These are phyloP conservation scores for Eruca vesicaria DNA, from an alignment of 441 rosid species.

Conservation along the genomic window DNA sequence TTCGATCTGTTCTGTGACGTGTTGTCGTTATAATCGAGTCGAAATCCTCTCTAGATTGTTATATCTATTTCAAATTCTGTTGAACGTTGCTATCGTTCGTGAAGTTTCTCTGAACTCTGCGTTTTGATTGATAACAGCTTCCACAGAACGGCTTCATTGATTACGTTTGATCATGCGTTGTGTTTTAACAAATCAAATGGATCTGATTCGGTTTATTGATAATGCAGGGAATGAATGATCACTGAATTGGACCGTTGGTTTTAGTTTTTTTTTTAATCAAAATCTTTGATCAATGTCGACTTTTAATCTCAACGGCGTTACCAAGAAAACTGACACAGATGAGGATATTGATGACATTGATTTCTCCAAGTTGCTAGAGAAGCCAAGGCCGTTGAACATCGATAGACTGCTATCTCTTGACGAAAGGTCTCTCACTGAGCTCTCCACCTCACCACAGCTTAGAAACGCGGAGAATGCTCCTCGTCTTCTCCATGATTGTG, in stretches of 20 bases:
- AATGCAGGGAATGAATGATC: slow-evolving; percentile 37
- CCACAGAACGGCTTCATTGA: neutral
- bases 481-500: slow-evolving; percentile 33
- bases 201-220: slow-evolving; percentile 7
- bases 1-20: slow-evolving; percentile 12
- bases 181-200: neutral
- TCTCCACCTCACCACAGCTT: slow-evolving; percentile 43
- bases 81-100: neutral
- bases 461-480: slow-evolving; percentile 37
- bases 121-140: neutral
- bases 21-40: neutral
- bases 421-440: slow-evolving; percentile 53
- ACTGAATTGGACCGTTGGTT: no score
- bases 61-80: slow-evolving; percentile 7
- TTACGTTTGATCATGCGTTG: slow-evolving; percentile 2
- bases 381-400: slow-evolving; percentile 59
- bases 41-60: neutral
- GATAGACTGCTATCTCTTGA: slow-evolving; percentile 77
- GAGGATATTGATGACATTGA: slow-evolving; percentile 55
- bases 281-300: no score
- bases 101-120: neutral
- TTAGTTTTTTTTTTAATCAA: no score
- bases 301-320: slow-evolving; percentile 30
- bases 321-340: slow-evolving; percentile 30
- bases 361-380: slow-evolving; percentile 59